Conservation (phyloP, 352 stramenopile species). For the Globisporangium polare region DNA sequence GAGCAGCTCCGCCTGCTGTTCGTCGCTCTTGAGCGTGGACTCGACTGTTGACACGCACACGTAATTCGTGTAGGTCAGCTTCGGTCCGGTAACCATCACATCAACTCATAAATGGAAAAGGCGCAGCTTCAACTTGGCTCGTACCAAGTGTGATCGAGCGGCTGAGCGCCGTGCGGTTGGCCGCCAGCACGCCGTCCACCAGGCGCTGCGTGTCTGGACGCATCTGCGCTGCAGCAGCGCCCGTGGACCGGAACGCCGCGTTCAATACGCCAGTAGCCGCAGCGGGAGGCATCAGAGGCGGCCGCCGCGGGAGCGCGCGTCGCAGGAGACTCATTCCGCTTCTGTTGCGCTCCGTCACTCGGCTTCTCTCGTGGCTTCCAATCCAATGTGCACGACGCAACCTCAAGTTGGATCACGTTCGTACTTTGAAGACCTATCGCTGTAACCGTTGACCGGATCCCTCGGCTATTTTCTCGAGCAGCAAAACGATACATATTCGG, state of each 20-base stretch:
- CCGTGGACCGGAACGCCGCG: constrained; percentile 1
- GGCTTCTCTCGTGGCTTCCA: neutral
- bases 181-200: constrained; percentile 45
- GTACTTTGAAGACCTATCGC: neutral
- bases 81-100: too few relatives aligned
- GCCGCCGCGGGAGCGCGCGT: constrained; percentile 5
- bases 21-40: constrained; percentile 65
- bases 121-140: constrained; percentile 9
- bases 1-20: constrained; percentile 82
- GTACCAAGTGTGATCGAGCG: constrained; percentile 72
- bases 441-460: neutral
- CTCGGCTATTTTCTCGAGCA: too few relatives aligned
- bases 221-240: constrained; percentile 18
- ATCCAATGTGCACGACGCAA: neutral
- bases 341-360: neutral
- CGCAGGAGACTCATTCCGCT: constrained; percentile 17
- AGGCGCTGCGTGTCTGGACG: constrained; percentile 41
- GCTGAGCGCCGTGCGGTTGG: constrained; percentile 63
- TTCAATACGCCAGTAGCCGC: neutral
- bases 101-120: neutral
- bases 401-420: neutral
- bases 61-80: neutral
- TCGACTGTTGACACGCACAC: constrained; percentile 46
- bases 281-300: neutral
- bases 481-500: too few relatives aligned